These are phyloP conservation scores for Polysphondylium violaceum DNA, from an alignment of 78 protist species.

Conservation along the genomic window DNA sequence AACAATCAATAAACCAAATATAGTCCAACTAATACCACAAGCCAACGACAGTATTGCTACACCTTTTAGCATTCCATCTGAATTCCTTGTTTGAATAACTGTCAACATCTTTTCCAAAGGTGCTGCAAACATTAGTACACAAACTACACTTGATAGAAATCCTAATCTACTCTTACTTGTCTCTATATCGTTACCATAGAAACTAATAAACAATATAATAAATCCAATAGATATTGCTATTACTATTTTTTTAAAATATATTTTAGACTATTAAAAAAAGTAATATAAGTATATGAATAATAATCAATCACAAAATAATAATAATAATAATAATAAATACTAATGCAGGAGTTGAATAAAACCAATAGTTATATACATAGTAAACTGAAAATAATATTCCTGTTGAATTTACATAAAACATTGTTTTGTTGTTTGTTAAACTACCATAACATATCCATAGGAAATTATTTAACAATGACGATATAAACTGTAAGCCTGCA, in stretches of 20 bases:
- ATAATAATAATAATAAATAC: not conserved
- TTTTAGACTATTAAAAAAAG: not conserved
- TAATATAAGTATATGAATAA: not conserved
- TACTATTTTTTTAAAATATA: not conserved
- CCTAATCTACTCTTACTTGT: constrained; percentile 17
- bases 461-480: constrained; percentile 21
- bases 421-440: constrained; percentile 8
- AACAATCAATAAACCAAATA: constrained; percentile 4
- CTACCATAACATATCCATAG: constrained; percentile 27
- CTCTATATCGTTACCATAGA: not conserved
- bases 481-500: constrained; percentile 48
- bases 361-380: constrained; percentile 13
- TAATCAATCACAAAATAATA: no score
- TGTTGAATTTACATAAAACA: constrained; percentile 12
- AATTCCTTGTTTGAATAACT: constrained; percentile 16
- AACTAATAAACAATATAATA: not conserved
- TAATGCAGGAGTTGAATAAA: not conserved
- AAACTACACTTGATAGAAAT: constrained; percentile 8
- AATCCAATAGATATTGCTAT: not conserved
- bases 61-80: constrained; percentile 36
- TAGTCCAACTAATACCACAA: constrained; percentile 28
- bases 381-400: constrained; percentile 21
- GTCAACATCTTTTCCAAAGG: constrained; percentile 24
- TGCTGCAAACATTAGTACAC: constrained; percentile 47
- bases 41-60: constrained; percentile 18